Percentiles rank a stretch among this genome's conserved stretches.
Evolutionary conservation across 2,329 filamentous ascomycete species (phyloP).

Genomic region (Colletotrichum paranaense): DNA sequence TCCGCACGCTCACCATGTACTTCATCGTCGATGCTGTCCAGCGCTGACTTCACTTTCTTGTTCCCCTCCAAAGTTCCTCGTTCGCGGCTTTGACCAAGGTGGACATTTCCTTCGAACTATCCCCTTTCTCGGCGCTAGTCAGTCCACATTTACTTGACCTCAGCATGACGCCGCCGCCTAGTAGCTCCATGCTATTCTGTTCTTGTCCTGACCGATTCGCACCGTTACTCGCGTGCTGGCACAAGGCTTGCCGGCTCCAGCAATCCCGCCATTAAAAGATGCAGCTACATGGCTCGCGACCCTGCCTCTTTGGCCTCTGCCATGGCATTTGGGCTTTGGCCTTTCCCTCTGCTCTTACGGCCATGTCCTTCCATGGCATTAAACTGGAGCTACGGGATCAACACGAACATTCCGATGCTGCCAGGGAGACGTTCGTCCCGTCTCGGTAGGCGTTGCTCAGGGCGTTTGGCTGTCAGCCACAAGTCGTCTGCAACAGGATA

Average conservation of each 20-base stretch:
- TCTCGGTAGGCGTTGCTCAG: slow-evolving; percentile 29
- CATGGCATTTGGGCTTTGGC: not conserved
- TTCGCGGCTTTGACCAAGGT: not conserved
- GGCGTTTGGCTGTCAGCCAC: slow-evolving; percentile 25
- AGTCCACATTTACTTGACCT: slow-evolving; percentile 11
- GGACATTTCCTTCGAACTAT: not conserved
- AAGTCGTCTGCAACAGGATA: slow-evolving; percentile 28
- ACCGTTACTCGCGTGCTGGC: slow-evolving; percentile 15
- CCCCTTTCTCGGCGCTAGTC: not conserved
- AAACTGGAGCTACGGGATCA: slow-evolving; percentile 24
- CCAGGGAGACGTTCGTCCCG: slow-evolving; percentile 35
- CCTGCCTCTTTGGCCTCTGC: slow-evolving; percentile 1
- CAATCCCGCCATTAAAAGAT: slow-evolving; percentile 15
- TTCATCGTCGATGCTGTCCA: slow-evolving; percentile 5
- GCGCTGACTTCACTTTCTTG: not conserved
- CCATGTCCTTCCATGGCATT: not conserved
- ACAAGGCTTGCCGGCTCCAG: slow-evolving; percentile 14
- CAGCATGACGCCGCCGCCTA: slow-evolving; percentile 15
- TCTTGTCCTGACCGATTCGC: slow-evolving; percentile 5
- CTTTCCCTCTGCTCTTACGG: not conserved
- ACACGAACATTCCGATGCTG: slow-evolving; percentile 11
- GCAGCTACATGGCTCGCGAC: slow-evolving; percentile 11
- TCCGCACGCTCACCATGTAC: not conserved
- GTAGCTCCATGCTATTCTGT: slow-evolving; percentile 4
- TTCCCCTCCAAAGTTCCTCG: not conserved